These are phyloP conservation scores for Sclerotinia sclerotiorum DNA, from an alignment of 2,329 filamentous ascomycete genomes.

Conservation along the genomic window DNA sequence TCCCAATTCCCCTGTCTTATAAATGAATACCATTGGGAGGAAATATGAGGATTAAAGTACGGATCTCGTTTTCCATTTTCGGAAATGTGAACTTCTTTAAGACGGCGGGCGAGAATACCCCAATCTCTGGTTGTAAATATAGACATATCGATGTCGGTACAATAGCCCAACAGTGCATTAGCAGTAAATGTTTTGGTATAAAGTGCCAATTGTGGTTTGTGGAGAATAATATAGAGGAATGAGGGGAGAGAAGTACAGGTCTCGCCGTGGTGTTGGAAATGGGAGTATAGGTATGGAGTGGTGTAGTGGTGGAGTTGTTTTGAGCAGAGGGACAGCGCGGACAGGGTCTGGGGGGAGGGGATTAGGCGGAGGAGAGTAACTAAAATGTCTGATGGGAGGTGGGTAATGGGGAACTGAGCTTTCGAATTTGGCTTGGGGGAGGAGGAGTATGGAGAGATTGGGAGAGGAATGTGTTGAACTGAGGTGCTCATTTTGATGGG, in stretches of 20 bases:
- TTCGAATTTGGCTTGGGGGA: neutral
- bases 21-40: conserved; percentile 4
- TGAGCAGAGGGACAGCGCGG: conserved; percentile 17
- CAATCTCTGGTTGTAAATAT: neutral
- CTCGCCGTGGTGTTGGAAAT: conserved; percentile 16
- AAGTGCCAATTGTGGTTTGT: conserved; percentile 9
- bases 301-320: conserved; percentile 10
- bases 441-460: neutral
- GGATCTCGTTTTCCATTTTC: neutral
- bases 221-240: conserved; percentile 16
- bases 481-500: neutral
- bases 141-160: conserved; percentile 9
- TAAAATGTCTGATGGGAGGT: conserved; percentile 10
- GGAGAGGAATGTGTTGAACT: neutral
- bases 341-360: conserved; percentile 1
- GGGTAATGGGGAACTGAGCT: neutral
- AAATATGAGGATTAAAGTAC: neutral
- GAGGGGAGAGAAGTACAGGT: conserved; percentile 13
- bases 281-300: conserved; percentile 20
- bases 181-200: conserved; percentile 18
- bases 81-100: neutral
- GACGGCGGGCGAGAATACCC: neutral
- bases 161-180: conserved; percentile 18
- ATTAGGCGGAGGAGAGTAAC: conserved; percentile 1
- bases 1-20: conserved; percentile 19